Evolutionary conservation across 306 rosid genomes (phyloP).

Genomic region (Lablab purpureus): DNA sequence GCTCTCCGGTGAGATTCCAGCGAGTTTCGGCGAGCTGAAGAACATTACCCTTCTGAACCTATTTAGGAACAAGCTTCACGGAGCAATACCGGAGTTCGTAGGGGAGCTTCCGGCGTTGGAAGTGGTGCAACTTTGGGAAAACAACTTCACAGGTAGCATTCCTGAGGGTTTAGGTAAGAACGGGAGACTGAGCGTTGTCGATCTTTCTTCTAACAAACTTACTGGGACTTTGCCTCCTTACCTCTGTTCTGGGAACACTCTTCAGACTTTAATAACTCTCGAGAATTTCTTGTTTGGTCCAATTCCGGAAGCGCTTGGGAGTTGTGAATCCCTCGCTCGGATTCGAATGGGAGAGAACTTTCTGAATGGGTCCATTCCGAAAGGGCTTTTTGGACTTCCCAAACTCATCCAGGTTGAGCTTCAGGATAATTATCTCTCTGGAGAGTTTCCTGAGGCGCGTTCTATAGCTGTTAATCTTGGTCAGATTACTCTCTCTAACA

Average conservation of each 20-base stretch:
- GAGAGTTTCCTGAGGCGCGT: constrained; percentile 66
- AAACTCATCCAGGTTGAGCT: constrained; percentile 85
- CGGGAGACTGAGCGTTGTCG: constrained; percentile 71
- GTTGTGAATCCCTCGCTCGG: constrained; percentile 69
- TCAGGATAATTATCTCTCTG: constrained; percentile 74
- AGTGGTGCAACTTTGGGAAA: constrained; percentile 94
- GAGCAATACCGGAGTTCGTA: constrained; percentile 86
- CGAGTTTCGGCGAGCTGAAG: constrained; percentile 63
- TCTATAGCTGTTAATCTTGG: constrained; percentile 69
- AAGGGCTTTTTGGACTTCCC: constrained; percentile 78
- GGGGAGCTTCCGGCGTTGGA: constrained; percentile 78
- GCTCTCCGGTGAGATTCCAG: constrained; percentile 82
- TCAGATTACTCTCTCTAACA: constrained; percentile 87
- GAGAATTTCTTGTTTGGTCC: constrained; percentile 84
- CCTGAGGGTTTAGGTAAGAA: constrained; percentile 83
- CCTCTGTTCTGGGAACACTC: constrained; percentile 77
- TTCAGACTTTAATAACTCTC: constrained; percentile 76
- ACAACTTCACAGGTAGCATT: constrained; percentile 87
- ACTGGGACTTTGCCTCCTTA: constrained; percentile 85
- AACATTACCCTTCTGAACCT: constrained; percentile 81
- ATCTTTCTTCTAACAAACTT: constrained; percentile 86
- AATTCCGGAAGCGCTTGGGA: constrained; percentile 85
- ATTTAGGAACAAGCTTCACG: constrained; percentile 88
- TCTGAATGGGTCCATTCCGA: constrained; percentile 88
- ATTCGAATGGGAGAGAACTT: constrained; percentile 93